Base-by-base conservation (phyloP, 768 basidiomycete genomes). In the Tubosaeta sp. region DNA sequence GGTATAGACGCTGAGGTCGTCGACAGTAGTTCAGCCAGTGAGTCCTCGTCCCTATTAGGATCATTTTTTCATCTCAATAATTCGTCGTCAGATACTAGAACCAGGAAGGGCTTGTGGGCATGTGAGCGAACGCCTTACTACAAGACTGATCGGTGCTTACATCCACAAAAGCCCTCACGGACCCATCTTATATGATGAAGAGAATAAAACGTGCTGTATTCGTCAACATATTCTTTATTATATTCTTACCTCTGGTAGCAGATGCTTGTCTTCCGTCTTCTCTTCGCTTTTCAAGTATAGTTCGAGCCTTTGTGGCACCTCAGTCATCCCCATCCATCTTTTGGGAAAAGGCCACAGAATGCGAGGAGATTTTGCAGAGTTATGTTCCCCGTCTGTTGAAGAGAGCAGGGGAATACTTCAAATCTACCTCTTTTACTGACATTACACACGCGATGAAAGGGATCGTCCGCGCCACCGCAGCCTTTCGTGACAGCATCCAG, bases 391-490 rank as follows among this genome's bases (percentile, higher is more conserved):
- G 35, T 13, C 11, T 61, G 21, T 60, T 62, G 2, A 6, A 5
- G 4, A 35, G 10, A 3, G 60, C 49, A 1, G 41, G 29, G 4
- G 0, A 3, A 3, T n/a, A 25, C 30, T 59, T 50, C 41, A 14
- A 44, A 18, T 55, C 60, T 8, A 22, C 49, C 36, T 7, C 30
- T 0, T 51, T 62, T 12, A 48, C 48, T 2, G 46, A 62, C n/a
- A 35, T 55, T 0, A 9, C 25, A 1, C 24, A 22, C 11, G 6
- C 32, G 6, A 55, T 59, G 53, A 19, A 53, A 9, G 24, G 55
- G 10, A 55, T 62, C 8, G 51, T 61, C 36, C 21, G 5, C 7
- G 24, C 38, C 27, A 61, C 60, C 14, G 16, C 56, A 21, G 31
- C 36, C 3, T 55, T 62, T 36, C 60, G 56, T 9, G 11, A 45